Evolutionary conservation across 1,139 yeast species (phyloP), one percentile per base, ranked within the genome.

Genomic region (Spathaspora sp.): DNA sequence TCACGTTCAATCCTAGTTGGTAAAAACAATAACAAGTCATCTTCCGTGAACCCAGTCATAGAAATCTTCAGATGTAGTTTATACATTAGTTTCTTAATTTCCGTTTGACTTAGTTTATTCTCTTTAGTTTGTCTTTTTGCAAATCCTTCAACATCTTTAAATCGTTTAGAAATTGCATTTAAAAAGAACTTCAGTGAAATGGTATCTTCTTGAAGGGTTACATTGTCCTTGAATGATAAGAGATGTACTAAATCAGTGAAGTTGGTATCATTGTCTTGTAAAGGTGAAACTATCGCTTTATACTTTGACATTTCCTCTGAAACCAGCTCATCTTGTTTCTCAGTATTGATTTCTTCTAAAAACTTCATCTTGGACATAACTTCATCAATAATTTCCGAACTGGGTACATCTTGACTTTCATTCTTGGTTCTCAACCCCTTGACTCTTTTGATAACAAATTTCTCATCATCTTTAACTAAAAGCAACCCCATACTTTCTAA

Each of bases 111-210:
- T 43, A 68, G 60, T 55, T 80, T 81, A 52, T 81, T 84, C 55
- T 90, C 97, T 58, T 85, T 85, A 47, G 91, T 88, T 49, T 89
- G 75, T 58, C 83, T 86, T 58, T 95, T 84, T 1, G 98, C 98
- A 55, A 90, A 75, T n/a, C 86, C 83, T 63, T 93, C 98, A 43
- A 91, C 95, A 60, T 91, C 98, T 49, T 80, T 81, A 59, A 93
- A 90, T 50, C 99, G 74, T 58, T 86, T 84, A 29, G 84, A 74
- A 2, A 90, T 83, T 1, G 90, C 84, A 42, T 78, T 76, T 43
- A 83, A 74, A 57, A 86, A 82, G 47, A 85, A 70, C 38, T 54
- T 57, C 34, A 73, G 50, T 17, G 51, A 44, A 4, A 54, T 50
- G 33, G 56, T 59, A 36, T 60, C 65, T 11, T 61, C 65, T 38